A percentile compares a stretch with the other conserved stretches of the same genome.
These are phyloP conservation scores for Camptophora hylomeconis DNA, from an alignment of 2,329 filamentous ascomycete genomes.

Conservation along the genomic window DNA sequence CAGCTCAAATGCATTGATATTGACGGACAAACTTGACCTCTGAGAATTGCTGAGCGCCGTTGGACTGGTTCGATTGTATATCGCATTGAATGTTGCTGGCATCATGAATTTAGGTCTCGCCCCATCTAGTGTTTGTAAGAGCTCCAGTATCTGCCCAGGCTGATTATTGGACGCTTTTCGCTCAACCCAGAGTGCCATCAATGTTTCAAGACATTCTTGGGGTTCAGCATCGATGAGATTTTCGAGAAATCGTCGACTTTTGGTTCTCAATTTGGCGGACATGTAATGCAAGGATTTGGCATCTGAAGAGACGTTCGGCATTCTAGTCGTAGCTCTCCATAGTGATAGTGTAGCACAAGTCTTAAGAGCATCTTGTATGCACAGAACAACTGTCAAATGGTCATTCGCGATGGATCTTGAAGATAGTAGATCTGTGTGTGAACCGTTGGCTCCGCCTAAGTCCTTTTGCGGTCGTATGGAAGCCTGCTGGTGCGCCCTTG, in stretches of 20 bases:
- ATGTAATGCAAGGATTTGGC: conserved; percentile 81
- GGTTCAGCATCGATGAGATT: conserved; percentile 87
- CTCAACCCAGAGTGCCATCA: conserved; percentile 69
- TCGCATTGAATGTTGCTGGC: conserved; percentile 86
- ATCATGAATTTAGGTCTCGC: conserved; percentile 84
- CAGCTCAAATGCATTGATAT: conserved; percentile 69
- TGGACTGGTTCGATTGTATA: conserved; percentile 89
- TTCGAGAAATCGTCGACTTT: conserved; percentile 75
- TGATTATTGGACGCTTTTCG: conserved; percentile 35
- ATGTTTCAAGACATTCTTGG: conserved; percentile 82
- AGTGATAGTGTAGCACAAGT: conserved; percentile 92
- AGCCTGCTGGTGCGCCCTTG: conserved; percentile 72
- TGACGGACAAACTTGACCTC: conserved; percentile 79
- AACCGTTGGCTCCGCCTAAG: conserved; percentile 52
- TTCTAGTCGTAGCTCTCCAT: conserved; percentile 57
- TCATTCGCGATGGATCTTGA: conserved; percentile 76
- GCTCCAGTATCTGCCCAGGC: conserved; percentile 54
- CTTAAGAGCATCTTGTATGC: conserved; percentile 87
- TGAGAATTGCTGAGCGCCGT: conserved; percentile 61
- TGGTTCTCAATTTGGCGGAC: conserved; percentile 78
- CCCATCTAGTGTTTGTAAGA: conserved; percentile 82
- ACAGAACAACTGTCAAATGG: conserved; percentile 82
- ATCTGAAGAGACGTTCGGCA: conserved; percentile 50
- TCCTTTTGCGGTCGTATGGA: conserved; percentile 50
- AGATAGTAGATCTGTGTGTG: conserved; percentile 25